Percentiles rank a stretch among this genome's conserved stretches.
phyloP scores from a whole-genome alignment of 192 early-diverging fungal species.

The Coemansia sp. region DNA sequence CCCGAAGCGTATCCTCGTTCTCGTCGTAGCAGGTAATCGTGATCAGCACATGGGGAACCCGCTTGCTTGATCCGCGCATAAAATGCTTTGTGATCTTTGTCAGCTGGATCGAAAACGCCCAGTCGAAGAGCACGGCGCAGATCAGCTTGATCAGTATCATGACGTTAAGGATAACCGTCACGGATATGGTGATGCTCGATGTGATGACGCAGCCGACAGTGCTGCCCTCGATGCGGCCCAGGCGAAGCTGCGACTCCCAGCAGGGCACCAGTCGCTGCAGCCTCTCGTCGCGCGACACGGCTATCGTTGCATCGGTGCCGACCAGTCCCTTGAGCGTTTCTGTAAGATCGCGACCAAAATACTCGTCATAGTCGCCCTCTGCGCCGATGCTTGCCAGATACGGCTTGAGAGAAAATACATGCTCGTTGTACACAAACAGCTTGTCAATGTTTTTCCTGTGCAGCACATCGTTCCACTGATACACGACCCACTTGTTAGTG shows the following conservation, averaged over 20 bases:
- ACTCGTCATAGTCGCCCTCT: slow-evolving; percentile 39
- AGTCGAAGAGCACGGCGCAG: slow-evolving; percentile 73
- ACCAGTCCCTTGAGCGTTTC: slow-evolving; percentile 12
- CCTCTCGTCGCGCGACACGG: slow-evolving; percentile 56
- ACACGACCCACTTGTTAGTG: slow-evolving; percentile 57
- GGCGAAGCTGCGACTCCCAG: slow-evolving; percentile 61
- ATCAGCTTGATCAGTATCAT: slow-evolving; percentile 62
- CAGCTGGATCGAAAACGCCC: slow-evolving; percentile 64
- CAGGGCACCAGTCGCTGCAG: slow-evolving; percentile 58
- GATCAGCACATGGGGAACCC: slow-evolving; percentile 53
- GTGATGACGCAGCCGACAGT: slow-evolving; percentile 72
- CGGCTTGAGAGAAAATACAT: slow-evolving; percentile 65
- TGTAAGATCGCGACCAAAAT: slow-evolving; percentile 42
- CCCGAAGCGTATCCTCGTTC: slow-evolving; percentile 66
- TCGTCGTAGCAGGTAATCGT: slow-evolving; percentile 92
- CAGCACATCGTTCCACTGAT: slow-evolving; percentile 62
- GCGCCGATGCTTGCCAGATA: slow-evolving; percentile 59
- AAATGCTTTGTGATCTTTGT: slow-evolving; percentile 39
- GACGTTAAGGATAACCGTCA: slow-evolving; percentile 59
- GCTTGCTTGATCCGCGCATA: slow-evolving; percentile 23
- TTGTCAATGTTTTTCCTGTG: slow-evolving; percentile 33
- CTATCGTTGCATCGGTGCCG: slow-evolving; percentile 60
- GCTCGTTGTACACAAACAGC: slow-evolving; percentile 68
- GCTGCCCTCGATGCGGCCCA: slow-evolving; percentile 70
- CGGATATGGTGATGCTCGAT: slow-evolving; percentile 55